A percentile compares a stretch with the other conserved stretches of the same genome.
phyloP scores from a whole-genome alignment of 306 rosid species.

The Nissolia schottii region DNA sequence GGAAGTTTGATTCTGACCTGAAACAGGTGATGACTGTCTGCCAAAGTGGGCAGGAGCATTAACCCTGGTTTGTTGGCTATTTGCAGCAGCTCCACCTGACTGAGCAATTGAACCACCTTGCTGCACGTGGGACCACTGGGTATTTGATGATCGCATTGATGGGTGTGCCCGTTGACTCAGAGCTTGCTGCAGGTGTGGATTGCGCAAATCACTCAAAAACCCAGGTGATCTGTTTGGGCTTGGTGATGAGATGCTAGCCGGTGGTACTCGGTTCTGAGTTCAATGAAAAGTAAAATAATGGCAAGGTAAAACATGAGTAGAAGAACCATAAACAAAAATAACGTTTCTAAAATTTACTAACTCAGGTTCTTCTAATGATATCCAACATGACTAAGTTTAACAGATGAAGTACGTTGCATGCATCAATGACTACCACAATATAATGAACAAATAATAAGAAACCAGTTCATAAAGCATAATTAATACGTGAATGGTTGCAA shows the following conservation, averaged over 20 bases:
- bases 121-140: conserved; percentile 27
- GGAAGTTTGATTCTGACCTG: conserved; percentile 39
- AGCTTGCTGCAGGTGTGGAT: conserved; percentile 62
- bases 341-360: neutral
- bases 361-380: conserved; percentile 9
- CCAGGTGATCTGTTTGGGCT: conserved; percentile 19
- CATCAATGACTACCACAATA: neutral
- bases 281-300: conserved; percentile 13
- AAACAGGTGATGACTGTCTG: conserved; percentile 36
- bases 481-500: neutral
- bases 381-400: neutral
- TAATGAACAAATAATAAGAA: neutral
- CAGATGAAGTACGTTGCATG: neutral
- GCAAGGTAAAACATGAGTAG: neutral
- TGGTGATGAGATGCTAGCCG: conserved; percentile 16
- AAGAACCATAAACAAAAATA: conserved; percentile 8
- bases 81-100: conserved; percentile 28
- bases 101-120: conserved; percentile 35
- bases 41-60: conserved; percentile 24
- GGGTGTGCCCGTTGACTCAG: conserved; percentile 33
- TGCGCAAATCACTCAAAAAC: conserved; percentile 25
- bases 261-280: conserved; percentile 49
- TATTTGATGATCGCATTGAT: conserved; percentile 26
- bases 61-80: conserved; percentile 36
- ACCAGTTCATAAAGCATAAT: conserved; percentile 3